Evolutionary conservation across 73 alveolate species (phyloP).

Genomic region (Stentor roeselii): DNA sequence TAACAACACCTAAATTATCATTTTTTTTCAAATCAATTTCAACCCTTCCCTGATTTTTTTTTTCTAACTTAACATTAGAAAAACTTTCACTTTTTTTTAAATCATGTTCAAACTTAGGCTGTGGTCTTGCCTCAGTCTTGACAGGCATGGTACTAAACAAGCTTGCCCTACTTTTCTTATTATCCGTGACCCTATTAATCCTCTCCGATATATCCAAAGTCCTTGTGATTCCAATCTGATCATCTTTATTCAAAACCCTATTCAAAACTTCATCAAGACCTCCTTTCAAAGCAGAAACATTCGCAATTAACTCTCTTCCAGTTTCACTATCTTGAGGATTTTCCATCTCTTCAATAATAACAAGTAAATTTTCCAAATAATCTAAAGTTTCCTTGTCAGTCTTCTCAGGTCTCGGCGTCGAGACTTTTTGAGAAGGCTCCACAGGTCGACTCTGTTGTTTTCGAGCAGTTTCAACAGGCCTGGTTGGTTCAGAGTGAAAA

Average conservation of each 20-base stretch:
- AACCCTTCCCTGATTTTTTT: no score
- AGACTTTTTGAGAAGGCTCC: background rate
- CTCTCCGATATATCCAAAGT: background rate
- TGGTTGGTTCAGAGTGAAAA: no score
- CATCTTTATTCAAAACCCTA: background rate
- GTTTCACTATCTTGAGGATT: background rate
- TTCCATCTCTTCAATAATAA: background rate
- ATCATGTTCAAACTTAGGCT: no score
- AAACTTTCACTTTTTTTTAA: no score
- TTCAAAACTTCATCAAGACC: background rate
- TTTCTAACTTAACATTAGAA: no score
- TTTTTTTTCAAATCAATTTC: background rate
- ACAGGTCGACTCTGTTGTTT: background rate
- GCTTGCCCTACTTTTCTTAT: background rate
- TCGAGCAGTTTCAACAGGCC: background rate
- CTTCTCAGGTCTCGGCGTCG: background rate
- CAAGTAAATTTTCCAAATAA: background rate
- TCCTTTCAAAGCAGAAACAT: no score
- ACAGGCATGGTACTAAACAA: background rate
- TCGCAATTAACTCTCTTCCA: background rate
- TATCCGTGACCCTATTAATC: background rate
- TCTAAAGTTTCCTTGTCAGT: background rate
- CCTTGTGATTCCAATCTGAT: no score
- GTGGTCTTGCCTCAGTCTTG: background rate
- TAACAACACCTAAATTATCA: background rate